Conservation (phyloP, 495 filamentous ascomycete genomes). For the Pseudevernia furfuracea region DNA sequence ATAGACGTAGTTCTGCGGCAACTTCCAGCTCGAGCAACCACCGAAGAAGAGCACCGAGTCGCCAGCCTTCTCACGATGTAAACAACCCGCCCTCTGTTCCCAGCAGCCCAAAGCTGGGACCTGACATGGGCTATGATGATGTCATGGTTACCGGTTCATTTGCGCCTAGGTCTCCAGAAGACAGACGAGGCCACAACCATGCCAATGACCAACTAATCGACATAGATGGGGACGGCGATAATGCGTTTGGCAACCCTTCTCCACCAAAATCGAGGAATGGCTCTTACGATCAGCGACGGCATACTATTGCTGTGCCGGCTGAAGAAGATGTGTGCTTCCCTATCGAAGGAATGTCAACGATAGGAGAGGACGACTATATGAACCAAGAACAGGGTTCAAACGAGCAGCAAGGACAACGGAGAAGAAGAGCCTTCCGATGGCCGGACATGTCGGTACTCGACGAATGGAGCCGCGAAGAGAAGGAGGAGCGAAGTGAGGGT, state of each 20-base stretch:
- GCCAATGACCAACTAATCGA: constrained; percentile 49
- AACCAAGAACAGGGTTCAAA: constrained; percentile 34
- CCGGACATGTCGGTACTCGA: constrained; percentile 70
- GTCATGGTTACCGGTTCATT: constrained; percentile 60
- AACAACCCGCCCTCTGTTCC: constrained; percentile 97
- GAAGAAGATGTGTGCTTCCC: constrained; percentile 94
- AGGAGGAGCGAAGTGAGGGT: constrained; percentile 79
- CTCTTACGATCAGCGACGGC: constrained; percentile 38
- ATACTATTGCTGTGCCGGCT: constrained; percentile 48
- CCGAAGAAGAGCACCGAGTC: constrained; percentile 20
- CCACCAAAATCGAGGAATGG: constrained; percentile 33
- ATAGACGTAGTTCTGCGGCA: constrained; percentile 22
- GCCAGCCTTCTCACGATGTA: constrained; percentile 57
- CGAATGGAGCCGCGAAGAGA: constrained; percentile 86
- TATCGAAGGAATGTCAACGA: constrained; percentile 63
- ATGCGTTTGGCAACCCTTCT: constrained; percentile 26
- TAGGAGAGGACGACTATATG: constrained; percentile 65
- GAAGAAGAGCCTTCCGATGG: constrained; percentile 51
- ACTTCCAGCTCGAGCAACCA: constrained; percentile 27
- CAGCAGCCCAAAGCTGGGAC: constrained; percentile 56
- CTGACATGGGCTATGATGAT: constrained; percentile 67
- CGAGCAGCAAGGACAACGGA: constrained; percentile 39
- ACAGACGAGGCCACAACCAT: constrained; percentile 34
- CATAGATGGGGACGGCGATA: constrained; percentile 40
- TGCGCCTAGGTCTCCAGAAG: constrained; percentile 36